Conservation (phyloP, 192 early-diverging fungal species). For the Coemansia sp. region DNA sequence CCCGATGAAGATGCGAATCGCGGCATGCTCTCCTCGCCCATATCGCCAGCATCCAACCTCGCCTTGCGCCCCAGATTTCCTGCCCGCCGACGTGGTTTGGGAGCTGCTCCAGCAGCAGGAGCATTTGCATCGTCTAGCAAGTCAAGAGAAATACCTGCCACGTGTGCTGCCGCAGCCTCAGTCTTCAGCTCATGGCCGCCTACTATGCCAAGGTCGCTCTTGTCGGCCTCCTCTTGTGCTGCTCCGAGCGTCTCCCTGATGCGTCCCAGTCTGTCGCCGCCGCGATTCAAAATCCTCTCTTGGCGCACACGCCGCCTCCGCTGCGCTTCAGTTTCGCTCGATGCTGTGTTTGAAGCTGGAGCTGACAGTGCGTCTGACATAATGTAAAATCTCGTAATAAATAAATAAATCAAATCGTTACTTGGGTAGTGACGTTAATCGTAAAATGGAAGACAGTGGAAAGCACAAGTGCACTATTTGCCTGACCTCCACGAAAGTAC, state of each 20-base stretch:
- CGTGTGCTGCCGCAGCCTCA: slow-evolving; percentile 13
- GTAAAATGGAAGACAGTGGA: background rate
- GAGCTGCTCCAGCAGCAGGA: background rate
- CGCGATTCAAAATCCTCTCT: slow-evolving; percentile 51
- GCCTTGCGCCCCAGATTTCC: slow-evolving; percentile 53
- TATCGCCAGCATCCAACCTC: slow-evolving; percentile 20
- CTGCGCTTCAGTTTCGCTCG: slow-evolving; percentile 37
- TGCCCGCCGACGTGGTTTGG: slow-evolving; percentile 32
- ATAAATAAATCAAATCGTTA: slow-evolving; percentile 4
- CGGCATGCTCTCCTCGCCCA: background rate
- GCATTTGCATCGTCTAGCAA: slow-evolving; percentile 14
- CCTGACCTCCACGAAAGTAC: background rate
- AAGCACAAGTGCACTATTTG: background rate
- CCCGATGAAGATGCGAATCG: background rate
- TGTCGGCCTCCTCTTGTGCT: slow-evolving; percentile 32
- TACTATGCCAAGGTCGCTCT: slow-evolving; percentile 30
- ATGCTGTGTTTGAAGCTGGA: background rate
- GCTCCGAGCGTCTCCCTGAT: slow-evolving; percentile 43
- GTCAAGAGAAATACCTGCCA: slow-evolving; percentile 22
- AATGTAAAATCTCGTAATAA: background rate
- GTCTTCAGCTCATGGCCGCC: slow-evolving; percentile 46
- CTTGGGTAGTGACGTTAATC: background rate
- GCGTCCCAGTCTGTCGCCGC: slow-evolving; percentile 42
- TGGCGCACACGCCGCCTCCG: slow-evolving; percentile 42
- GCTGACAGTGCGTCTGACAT: slow-evolving; percentile 15